Evolutionary conservation across 257 asterid species (phyloP).

Genomic region (Asclepias syriaca): DNA sequence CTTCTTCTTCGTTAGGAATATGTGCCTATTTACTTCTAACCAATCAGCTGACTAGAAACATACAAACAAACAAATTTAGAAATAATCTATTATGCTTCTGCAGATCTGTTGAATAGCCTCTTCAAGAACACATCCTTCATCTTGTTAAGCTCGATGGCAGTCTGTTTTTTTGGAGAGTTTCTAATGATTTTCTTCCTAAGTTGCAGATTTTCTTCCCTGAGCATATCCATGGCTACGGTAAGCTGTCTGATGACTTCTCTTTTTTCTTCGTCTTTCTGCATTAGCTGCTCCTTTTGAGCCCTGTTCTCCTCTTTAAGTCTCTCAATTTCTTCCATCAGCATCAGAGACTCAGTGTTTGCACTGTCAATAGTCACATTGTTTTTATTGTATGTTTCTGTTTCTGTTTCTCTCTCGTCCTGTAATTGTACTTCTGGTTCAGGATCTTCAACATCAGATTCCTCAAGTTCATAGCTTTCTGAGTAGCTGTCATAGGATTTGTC

Average conservation of each 20-base stretch:
- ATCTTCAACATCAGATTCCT: slow-evolving; percentile 78
- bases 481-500: slow-evolving; percentile 67
- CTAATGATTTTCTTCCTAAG: slow-evolving; percentile 35
- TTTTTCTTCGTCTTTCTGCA: slow-evolving; percentile 81
- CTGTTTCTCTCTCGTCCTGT: slow-evolving; percentile 6
- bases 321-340: slow-evolving; percentile 50
- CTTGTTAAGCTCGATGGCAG: slow-evolving; percentile 22
- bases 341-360: slow-evolving; percentile 20
- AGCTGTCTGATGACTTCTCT: slow-evolving; percentile 81
- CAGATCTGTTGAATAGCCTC: slow-evolving; percentile 48
- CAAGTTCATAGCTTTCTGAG: slow-evolving; percentile 60
- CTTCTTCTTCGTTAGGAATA: neutral
- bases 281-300: slow-evolving; percentile 43
- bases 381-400: slow-evolving; percentile 24
- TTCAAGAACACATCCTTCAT: slow-evolving; percentile 50
- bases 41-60: neutral
- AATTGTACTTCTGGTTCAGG: slow-evolving; percentile 44
- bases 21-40: slow-evolving; percentile 8
- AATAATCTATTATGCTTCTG: slow-evolving; percentile 15
- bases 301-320: slow-evolving; percentile 48
- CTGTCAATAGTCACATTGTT: slow-evolving; percentile 15
- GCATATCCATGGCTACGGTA: slow-evolving; percentile 58
- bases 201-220: slow-evolving; percentile 58
- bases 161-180: slow-evolving; percentile 38
- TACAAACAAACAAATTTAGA: neutral